phyloP scores from a whole-genome alignment of 768 basidiomycete genomes.

The Pleurotus eryngii region DNA sequence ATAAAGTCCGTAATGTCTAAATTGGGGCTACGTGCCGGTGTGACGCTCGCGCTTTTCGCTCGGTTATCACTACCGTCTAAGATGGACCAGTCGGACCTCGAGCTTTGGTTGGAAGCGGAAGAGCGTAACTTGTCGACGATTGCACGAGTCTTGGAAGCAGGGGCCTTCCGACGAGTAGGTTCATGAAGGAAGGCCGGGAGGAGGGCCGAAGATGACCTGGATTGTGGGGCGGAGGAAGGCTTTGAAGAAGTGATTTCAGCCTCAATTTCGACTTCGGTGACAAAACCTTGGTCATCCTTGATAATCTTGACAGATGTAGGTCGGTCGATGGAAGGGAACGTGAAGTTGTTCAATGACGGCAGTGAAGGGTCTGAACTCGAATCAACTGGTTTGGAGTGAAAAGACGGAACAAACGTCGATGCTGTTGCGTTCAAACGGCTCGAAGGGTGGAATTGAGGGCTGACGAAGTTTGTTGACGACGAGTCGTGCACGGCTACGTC shows the following conservation, averaged over 20 bases:
- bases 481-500: constrained; percentile 32
- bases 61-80: background rate
- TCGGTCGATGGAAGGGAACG: constrained; percentile 47
- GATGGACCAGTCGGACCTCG: background rate
- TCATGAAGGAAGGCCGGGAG: constrained; percentile 51
- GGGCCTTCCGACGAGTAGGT: constrained; percentile 32
- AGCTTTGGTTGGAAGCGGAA: constrained; percentile 16
- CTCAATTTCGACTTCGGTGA: constrained; percentile 34
- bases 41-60: constrained; percentile 27
- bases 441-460: constrained; percentile 16
- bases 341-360: constrained; percentile 33
- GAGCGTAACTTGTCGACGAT: constrained; percentile 57
- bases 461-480: constrained; percentile 23
- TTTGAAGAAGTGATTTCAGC: constrained; percentile 17
- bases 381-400: constrained; percentile 20
- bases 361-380: constrained; percentile 16
- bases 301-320: constrained; percentile 38
- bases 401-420: constrained; percentile 41
- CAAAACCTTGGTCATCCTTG: constrained; percentile 54
- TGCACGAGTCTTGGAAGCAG: constrained; percentile 54
- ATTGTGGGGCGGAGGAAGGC: constrained; percentile 25
- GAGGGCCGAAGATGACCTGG: constrained; percentile 28
- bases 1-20: constrained; percentile 20
- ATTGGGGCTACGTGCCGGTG: constrained; percentile 25
- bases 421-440: constrained; percentile 38